A percentile compares a stretch with the other conserved stretches of the same genome.
Evolutionary conservation across 345 rosid species (phyloP).

Genomic region (Linum lewisii): DNA sequence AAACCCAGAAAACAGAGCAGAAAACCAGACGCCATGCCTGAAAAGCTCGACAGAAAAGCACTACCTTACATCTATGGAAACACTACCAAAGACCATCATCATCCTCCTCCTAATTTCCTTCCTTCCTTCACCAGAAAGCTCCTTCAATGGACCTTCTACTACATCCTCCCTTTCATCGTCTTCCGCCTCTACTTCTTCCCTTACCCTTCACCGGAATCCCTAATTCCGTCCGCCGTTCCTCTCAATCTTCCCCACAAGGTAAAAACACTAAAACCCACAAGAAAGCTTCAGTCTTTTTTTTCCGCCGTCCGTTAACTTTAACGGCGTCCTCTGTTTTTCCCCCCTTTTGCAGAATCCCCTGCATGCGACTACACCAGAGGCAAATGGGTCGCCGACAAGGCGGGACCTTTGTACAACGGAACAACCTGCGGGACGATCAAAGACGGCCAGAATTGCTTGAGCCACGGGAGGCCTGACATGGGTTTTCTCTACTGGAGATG

Average conservation of each 20-base stretch:
- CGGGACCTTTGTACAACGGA: constrained; percentile 69
- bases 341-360: constrained; percentile 31
- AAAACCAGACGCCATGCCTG: not conserved
- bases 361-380: constrained; percentile 70
- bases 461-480: constrained; percentile 75
- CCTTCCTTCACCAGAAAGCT: constrained; percentile 27
- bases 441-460: constrained; percentile 71
- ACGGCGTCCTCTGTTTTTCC: not conserved
- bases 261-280: too few species aligned
- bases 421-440: constrained; percentile 74
- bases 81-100: constrained; percentile 21
- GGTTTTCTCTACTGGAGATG: constrained; percentile 88
- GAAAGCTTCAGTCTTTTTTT: too few species aligned
- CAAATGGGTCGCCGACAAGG: constrained; percentile 59
- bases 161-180: constrained; percentile 31
- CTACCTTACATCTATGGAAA: not conserved
- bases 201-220: constrained; percentile 8
- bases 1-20: not conserved
- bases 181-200: constrained; percentile 41
- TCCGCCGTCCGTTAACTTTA: too few species aligned
- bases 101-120: not conserved
- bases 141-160: constrained; percentile 36
- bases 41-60: not conserved
- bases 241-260: constrained; percentile 22
- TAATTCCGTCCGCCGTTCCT: constrained; percentile 8